Conservation (phyloP, 257 asterid genomes). For the Fraxinus pennsylvanica region DNA sequence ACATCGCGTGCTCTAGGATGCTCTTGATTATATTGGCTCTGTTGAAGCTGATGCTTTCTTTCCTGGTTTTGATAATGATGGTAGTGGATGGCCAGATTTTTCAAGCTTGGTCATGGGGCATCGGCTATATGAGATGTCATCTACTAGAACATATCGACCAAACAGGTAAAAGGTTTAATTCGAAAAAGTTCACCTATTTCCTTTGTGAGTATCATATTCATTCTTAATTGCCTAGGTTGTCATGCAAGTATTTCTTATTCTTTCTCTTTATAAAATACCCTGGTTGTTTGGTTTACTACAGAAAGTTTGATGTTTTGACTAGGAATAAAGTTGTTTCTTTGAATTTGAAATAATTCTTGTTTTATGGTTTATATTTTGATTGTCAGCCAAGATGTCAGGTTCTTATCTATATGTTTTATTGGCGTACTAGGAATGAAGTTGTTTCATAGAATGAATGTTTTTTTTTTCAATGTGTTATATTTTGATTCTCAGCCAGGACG, state of each 20-base stretch:
- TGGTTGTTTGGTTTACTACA: not conserved
- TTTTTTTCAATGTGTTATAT: not conserved
- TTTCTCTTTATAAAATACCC: conserved; percentile 13
- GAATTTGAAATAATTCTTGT: not conserved
- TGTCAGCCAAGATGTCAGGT: not conserved
- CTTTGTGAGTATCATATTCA: not conserved
- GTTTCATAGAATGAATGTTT: not conserved
- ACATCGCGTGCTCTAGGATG: conserved; percentile 89
- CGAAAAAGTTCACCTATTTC: not conserved
- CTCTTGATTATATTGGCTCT: conserved; percentile 87
- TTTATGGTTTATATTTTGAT: not conserved
- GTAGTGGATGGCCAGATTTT: conserved; percentile 88
- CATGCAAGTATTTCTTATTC: not conserved
- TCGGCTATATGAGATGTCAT: conserved; percentile 74
- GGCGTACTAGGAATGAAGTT: not conserved
- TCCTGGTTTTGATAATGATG: conserved; percentile 91
- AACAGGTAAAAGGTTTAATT: conserved; percentile 56
- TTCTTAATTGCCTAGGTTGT: not conserved
- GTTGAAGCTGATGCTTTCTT: conserved; percentile 92
- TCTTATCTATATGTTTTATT: not conserved
- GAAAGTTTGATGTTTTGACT: conserved; percentile 12
- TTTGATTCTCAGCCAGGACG: not conserved
- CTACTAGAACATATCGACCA: conserved; percentile 84
- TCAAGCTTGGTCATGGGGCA: conserved; percentile 93
- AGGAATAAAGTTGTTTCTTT: not conserved